Evolutionary conservation across 2,329 filamentous ascomycete genomes (phyloP).

Genomic region (Bimuria novae-zelandiae): DNA sequence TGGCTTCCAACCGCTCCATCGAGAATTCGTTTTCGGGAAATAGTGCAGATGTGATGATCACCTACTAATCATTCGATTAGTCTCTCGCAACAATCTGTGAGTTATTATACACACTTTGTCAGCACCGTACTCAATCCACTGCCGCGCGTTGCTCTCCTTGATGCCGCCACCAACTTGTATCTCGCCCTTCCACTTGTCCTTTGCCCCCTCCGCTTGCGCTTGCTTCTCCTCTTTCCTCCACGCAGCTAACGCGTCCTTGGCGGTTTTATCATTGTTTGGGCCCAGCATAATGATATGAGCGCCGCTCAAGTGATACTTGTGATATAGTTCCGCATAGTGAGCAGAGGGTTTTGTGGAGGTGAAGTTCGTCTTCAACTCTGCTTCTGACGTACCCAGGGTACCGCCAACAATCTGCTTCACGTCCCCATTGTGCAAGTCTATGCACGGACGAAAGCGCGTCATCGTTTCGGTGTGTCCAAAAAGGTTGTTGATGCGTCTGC

Average conservation of each 20-base stretch:
- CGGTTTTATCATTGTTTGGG: conserved; percentile 80
- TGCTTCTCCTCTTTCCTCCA: conserved; percentile 57
- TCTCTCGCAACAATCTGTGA: background rate
- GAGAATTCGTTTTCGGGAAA: conserved; percentile 87
- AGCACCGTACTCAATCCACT: conserved; percentile 87
- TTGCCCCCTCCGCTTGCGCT: background rate
- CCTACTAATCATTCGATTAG: conserved; percentile 60
- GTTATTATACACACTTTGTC: conserved; percentile 72
- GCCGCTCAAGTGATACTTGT: conserved; percentile 71
- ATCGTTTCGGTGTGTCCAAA: conserved; percentile 53
- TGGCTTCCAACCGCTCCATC: conserved; percentile 71
- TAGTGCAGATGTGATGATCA: conserved; percentile 95
- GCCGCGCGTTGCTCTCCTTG: conserved; percentile 77
- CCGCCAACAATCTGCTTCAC: conserved; percentile 99
- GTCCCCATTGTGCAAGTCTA: conserved; percentile 94
- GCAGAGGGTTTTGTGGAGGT: conserved; percentile 81
- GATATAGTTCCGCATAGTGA: conserved; percentile 83
- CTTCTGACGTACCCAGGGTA: conserved; percentile 62
- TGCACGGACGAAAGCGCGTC: conserved; percentile 95
- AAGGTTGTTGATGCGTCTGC: conserved; percentile 1
- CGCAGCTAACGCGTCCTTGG: conserved; percentile 72
- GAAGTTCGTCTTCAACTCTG: conserved; percentile 81
- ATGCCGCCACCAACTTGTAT: conserved; percentile 96
- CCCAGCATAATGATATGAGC: conserved; percentile 98
- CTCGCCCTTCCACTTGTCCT: conserved; percentile 56